A percentile compares a stretch with the other conserved stretches of the same genome.
Conservation (phyloP, 176 grass and related monocot species). For the Urochloa ruziziensis region DNA sequence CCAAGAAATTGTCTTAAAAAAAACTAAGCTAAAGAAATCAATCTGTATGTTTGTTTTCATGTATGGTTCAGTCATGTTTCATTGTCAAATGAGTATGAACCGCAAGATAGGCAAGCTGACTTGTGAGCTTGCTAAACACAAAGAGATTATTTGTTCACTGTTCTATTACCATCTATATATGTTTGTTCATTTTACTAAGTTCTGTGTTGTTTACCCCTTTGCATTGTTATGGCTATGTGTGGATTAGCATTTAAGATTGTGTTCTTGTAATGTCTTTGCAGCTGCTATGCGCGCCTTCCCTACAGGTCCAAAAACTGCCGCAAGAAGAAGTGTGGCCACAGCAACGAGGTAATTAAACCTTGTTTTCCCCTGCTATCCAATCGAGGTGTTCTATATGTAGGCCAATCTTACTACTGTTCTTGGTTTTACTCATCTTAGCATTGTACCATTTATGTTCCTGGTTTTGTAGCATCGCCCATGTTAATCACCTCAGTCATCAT, state of each 20-base stretch:
- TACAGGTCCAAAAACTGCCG: conserved; percentile 43
- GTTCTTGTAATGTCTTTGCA: conserved; percentile 1
- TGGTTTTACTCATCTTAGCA: background rate
- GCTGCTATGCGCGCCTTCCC: conserved; percentile 31
- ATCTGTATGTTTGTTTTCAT: no score
- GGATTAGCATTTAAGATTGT: background rate
- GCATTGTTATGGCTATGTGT: background rate
- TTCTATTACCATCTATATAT: background rate
- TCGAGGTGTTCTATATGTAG: background rate
- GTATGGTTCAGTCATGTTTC: no score
- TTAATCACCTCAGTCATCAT: background rate
- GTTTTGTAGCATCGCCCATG: background rate
- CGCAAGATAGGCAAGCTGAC: background rate
- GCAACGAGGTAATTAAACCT: conserved; percentile 47
- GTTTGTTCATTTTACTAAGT: background rate
- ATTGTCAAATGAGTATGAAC: no score
- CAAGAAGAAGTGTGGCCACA: conserved; percentile 81
- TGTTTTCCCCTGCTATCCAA: background rate
- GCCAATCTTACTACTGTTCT: background rate
- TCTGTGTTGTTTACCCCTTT: background rate
- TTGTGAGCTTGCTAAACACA: background rate
- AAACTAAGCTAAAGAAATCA: no score
- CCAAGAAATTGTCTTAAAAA: no score
- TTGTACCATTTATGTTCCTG: background rate
- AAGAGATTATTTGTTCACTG: no score